phyloP scores from a whole-genome alignment of 768 basidiomycete species.

The Mycena chlorophos region DNA sequence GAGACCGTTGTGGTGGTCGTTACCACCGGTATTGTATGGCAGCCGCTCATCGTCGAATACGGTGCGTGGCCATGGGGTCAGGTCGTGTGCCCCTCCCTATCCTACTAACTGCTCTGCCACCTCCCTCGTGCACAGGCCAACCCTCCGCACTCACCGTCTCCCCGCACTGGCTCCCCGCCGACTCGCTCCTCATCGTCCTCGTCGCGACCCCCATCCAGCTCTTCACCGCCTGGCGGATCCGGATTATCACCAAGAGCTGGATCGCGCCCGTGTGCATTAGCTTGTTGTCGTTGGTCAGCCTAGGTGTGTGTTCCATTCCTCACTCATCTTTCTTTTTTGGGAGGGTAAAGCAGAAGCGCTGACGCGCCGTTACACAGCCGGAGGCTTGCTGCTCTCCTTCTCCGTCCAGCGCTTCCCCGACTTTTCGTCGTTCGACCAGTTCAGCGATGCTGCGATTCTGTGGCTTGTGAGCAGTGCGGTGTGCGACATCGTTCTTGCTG shows the following conservation, averaged over 20 bases:
- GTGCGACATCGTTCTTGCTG: constrained; percentile 12
- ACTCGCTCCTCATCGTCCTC: constrained; percentile 12
- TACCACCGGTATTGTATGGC: constrained; percentile 10
- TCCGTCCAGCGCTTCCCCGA: background rate
- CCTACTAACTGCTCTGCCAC: background rate
- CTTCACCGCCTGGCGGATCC: constrained; percentile 17
- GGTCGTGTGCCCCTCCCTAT: background rate
- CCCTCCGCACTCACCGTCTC: background rate
- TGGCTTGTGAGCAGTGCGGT: constrained; percentile 11
- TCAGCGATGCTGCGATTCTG: background rate
- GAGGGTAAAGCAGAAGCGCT: background rate
- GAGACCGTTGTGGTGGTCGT: constrained; percentile 8
- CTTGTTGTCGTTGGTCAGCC: constrained; percentile 6
- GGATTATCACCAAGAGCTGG: constrained; percentile 7
- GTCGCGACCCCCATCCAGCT: constrained; percentile 13
- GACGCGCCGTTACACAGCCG: background rate
- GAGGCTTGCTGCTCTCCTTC: constrained; percentile 4
- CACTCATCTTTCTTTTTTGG: background rate
- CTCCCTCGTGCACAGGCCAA: background rate
- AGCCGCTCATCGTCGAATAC: constrained; percentile 9
- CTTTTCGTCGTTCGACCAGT: constrained; percentile 1
- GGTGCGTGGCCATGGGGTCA: too few species aligned
- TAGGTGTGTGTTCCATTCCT: constrained; percentile 4
- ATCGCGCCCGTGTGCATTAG: constrained; percentile 1
- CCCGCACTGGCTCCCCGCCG: background rate